Percentiles rank a stretch among this genome's conserved stretches.
These are phyloP conservation scores for Symbiodinium natans DNA, from an alignment of 73 alveolate genomes.

Conservation along the genomic window DNA sequence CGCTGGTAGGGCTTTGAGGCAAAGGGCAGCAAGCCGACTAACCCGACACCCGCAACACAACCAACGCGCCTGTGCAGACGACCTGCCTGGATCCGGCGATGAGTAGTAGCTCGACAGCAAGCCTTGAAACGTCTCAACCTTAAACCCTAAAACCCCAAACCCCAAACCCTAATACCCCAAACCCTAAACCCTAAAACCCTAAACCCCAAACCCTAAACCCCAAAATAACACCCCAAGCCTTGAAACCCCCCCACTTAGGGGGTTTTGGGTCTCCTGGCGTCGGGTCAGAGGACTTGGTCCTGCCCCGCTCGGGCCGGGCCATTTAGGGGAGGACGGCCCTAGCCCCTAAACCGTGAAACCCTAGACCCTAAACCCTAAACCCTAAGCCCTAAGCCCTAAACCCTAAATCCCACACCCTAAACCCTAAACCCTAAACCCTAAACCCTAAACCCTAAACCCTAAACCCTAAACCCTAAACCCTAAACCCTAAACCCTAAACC, in stretches of 20 bases:
- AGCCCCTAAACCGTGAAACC: no score
- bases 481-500: background rate
- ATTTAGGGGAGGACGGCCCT: no score
- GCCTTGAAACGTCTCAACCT: no score
- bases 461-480: background rate
- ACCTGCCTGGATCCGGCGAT: conserved; percentile 63
- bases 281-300: background rate
- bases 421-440: no score
- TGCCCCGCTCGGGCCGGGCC: background rate
- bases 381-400: no score
- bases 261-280: background rate
- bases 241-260: background rate
- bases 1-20: no score
- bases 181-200: background rate
- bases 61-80: conserved; percentile 35
- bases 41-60: no score
- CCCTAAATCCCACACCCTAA: no score
- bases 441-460: no score
- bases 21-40: no score
- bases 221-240: background rate
- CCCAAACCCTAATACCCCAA: background rate
- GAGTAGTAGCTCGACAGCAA: conserved; percentile 29
- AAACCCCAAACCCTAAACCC: background rate
- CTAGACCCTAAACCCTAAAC: no score
- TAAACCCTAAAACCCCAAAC: background rate